Base-by-base conservation (phyloP, 805 yeast genomes). In the Metschnikowia rubicola region DNA sequence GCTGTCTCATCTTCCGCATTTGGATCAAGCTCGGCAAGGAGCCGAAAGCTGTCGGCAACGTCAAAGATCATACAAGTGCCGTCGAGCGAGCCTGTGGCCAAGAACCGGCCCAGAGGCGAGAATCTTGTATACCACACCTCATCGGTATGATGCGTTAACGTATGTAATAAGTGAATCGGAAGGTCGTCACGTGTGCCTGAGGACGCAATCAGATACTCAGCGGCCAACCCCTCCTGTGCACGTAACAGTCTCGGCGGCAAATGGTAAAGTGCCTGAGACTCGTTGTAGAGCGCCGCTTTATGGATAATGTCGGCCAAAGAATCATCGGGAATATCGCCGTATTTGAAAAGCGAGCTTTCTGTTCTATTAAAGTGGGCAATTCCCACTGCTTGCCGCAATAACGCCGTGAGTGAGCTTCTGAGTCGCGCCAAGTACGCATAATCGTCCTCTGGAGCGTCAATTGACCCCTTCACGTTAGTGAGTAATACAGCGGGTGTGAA, bases 61-160 rank as follows among this genome's bases (percentile, higher is more conserved):
- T 84, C 85, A 68, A 87, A 89, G 10, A 90, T 71, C 30, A 80
- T 66, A 33, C 88, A 73, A 21, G 75, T 70, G 7, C 80, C 75
- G 60, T 88, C 95, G 12, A 80, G 75, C 8, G 94, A 81, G 0
- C 91, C 86, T 0, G 91, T 79, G n/a, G 88, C 95, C 35, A 91
- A 67, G 53, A 71, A 81, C 51, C 74, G 75, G 3, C 97, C 97
- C 65, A 79, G 77, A 39, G 89, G 86, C 6, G 94, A 84, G 60
- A 88, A 90, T 47, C 79, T 78, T 11, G 86, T 74, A 60, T 74
- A 85, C 97, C 97, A 91, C 10, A 88, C 92, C 62, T 91, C 96
- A 59, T 84, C 81, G 1, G 68, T 63, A 58, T 87, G 94, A 37
- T 73, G 70, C 1, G 65, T 53, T 7, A 86, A 64, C 0, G 76